These are phyloP conservation scores for Harringtonia lauricola DNA, from an alignment of 2,329 filamentous ascomycete genomes.

Conservation along the genomic window DNA sequence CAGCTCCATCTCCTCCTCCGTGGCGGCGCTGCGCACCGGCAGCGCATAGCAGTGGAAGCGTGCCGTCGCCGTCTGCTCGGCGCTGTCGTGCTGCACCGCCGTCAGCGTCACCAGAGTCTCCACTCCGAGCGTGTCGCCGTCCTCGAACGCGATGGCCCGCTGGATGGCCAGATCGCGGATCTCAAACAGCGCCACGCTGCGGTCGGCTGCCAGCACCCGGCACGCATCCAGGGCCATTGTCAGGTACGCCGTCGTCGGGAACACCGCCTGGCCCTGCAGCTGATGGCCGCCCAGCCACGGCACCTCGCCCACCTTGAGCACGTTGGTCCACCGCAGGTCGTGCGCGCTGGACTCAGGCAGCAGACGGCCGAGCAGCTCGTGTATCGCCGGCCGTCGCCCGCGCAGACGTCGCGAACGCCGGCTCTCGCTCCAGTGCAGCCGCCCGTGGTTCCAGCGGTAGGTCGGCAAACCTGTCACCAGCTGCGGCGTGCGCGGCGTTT, in stretches of 20 bases:
- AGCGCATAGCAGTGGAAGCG: too few relatives aligned
- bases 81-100: too few relatives aligned
- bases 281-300: constrained; percentile 16
- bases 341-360: constrained; percentile 7
- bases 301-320: constrained; percentile 7
- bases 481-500: too few relatives aligned
- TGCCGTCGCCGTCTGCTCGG: too few relatives aligned
- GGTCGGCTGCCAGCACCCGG: constrained; percentile 13
- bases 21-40: too few relatives aligned
- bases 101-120: too few relatives aligned
- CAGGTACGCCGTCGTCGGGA: constrained; percentile 6
- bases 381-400: not conserved
- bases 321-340: constrained; percentile 9
- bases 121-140: not conserved
- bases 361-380: constrained; percentile 11
- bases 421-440: too few relatives aligned
- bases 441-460: too few relatives aligned
- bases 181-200: constrained; percentile 10
- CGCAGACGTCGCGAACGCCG: too few relatives aligned
- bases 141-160: constrained; percentile 18
- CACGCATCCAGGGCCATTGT: constrained; percentile 11
- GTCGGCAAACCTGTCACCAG: too few relatives aligned
- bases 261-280: constrained; percentile 15
- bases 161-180: constrained; percentile 20
- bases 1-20: too few relatives aligned